These are phyloP conservation scores for Amauroascus verrucosus DNA, from an alignment of 2,329 filamentous ascomycete genomes.

Conservation along the genomic window DNA sequence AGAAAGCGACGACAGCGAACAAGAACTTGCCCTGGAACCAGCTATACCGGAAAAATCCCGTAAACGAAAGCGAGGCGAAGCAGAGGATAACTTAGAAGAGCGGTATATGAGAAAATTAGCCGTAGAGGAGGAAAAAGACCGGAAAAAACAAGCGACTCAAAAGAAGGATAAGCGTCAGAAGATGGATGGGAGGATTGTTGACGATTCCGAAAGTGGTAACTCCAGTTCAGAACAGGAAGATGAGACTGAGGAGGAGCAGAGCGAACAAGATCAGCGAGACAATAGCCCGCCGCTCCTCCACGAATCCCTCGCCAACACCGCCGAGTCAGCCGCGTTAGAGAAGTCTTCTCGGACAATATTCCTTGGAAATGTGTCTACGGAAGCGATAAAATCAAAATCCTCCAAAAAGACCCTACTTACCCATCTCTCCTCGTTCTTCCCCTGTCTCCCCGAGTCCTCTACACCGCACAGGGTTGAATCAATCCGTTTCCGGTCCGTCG, in stretches of 20 bases:
- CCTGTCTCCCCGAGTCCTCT: conserved; percentile 39
- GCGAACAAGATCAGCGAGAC: conserved; percentile 29
- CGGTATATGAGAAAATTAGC: conserved; percentile 37
- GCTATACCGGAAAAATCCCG: conserved; percentile 25
- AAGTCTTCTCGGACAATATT: conserved; percentile 88
- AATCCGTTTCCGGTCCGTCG: conserved; percentile 84
- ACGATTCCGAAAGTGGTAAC: conserved; percentile 20
- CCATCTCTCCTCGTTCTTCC: conserved; percentile 69
- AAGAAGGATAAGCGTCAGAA: conserved; percentile 34
- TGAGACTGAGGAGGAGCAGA: conserved; percentile 43
- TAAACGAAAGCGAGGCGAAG: conserved; percentile 47
- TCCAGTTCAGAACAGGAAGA: conserved; percentile 17
- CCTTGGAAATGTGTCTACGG: conserved; percentile 76
- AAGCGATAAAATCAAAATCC: conserved; percentile 71
- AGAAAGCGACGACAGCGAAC: conserved; percentile 42
- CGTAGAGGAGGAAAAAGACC: conserved; percentile 34
- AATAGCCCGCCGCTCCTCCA: conserved; percentile 27
- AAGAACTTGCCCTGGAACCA: conserved; percentile 41
- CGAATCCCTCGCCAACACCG: conserved; percentile 28
- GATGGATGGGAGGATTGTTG: conserved; percentile 23
- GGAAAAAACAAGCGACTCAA: conserved; percentile 26
- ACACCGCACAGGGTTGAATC: conserved; percentile 70
- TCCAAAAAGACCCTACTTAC: conserved; percentile 66
- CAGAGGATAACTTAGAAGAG: conserved; percentile 38
- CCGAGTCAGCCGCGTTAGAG: conserved; percentile 52